Conservation (phyloP, 164 flowering plant species). For the Tetrastigma voinierianum region DNA sequence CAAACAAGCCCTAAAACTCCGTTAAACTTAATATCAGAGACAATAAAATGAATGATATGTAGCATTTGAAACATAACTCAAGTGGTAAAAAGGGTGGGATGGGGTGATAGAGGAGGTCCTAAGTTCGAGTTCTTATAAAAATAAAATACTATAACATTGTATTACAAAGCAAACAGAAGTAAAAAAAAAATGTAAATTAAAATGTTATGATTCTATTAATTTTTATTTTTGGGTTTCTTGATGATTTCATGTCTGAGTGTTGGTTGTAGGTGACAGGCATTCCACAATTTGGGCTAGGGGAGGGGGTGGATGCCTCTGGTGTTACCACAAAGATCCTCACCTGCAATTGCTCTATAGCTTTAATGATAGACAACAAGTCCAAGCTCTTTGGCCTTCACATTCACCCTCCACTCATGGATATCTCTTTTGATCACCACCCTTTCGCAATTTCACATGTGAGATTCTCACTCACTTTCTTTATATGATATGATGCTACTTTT, state of each 20-base stretch:
- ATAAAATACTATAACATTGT: too few relatives aligned
- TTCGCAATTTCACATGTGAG: slow-evolving; percentile 55
- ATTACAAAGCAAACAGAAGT: too few relatives aligned
- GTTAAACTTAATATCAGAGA: too few relatives aligned
- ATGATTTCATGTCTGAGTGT: background rate
- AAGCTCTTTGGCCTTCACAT: slow-evolving; percentile 70
- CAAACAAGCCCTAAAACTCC: too few relatives aligned
- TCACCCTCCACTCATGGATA: slow-evolving; percentile 41
- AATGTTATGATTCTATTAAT: background rate
- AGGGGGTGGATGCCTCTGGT: slow-evolving; percentile 68
- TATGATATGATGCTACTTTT: too few relatives aligned
- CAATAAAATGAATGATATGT: too few relatives aligned
- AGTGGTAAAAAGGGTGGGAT: too few relatives aligned
- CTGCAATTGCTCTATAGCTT: slow-evolving; percentile 53
- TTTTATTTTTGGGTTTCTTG: background rate
- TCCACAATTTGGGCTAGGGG: slow-evolving; percentile 48
- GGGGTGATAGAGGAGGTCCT: too few relatives aligned
- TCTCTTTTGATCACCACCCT: slow-evolving; percentile 48
- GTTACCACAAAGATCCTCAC: slow-evolving; percentile 67
- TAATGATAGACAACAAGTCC: slow-evolving; percentile 61
- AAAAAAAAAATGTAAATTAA: too few relatives aligned
- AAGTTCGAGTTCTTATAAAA: too few relatives aligned
- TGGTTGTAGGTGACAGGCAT: slow-evolving; percentile 49
- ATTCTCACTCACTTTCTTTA: background rate
- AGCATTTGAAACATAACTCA: too few relatives aligned